Conservation (phyloP, 192 early-diverging fungal species). For the Phlyctochytrium arcticum region DNA sequence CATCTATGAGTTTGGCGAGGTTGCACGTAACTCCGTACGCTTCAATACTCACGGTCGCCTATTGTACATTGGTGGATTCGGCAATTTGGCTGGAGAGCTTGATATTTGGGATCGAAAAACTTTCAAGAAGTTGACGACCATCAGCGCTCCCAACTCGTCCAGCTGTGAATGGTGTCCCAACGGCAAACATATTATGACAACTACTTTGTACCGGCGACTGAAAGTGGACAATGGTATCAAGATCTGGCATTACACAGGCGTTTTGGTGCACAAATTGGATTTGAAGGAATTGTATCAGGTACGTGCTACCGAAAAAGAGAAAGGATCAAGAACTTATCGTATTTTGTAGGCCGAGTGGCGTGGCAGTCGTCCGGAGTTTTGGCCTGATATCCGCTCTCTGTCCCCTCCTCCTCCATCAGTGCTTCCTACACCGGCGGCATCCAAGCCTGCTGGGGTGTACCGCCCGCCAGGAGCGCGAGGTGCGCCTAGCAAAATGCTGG, state of each 20-base stretch:
- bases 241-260: constrained; percentile 93
- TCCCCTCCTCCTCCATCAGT: constrained; percentile 67
- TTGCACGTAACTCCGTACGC: constrained; percentile 82
- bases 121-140: constrained; percentile 74
- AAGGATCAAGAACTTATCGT: neutral
- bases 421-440: constrained; percentile 14
- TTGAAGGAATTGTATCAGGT: constrained; percentile 88
- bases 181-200: constrained; percentile 88
- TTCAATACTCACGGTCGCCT: constrained; percentile 90
- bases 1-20: constrained; percentile 79
- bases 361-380: constrained; percentile 36
- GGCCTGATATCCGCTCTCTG: constrained; percentile 72
- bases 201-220: constrained; percentile 87
- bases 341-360: constrained; percentile 29
- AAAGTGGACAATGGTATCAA: constrained; percentile 97
- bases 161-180: constrained; percentile 89
- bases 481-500: constrained; percentile 36
- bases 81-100: constrained; percentile 89
- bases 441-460: constrained; percentile 47
- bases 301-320: neutral
- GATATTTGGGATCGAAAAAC: constrained; percentile 91
- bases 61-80: constrained; percentile 89
- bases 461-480: constrained; percentile 47
- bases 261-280: constrained; percentile 69
- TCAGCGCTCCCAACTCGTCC: constrained; percentile 81